Evolutionary conservation across 2,329 filamentous ascomycete genomes (phyloP), one percentile per base, ranked within the genome.

Genomic region (Sclerotinia nivalis): DNA sequence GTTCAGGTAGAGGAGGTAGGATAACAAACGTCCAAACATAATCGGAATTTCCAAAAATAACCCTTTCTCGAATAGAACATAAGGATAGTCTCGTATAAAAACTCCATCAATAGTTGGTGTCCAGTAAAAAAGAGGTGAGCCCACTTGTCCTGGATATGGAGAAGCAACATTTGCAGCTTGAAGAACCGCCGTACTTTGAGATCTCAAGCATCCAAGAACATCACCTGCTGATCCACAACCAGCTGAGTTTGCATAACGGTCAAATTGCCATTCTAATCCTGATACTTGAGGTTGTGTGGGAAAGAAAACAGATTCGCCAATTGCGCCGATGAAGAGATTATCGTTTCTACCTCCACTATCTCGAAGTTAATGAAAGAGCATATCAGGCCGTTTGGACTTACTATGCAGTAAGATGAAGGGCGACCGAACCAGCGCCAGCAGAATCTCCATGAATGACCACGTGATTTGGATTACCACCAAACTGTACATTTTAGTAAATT

Each of bases 401-500:
- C 73, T 77, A 76, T 62, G 76, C 75, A 59, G 72, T 75, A 0
- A 81, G 68, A 70, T 82, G 80, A 58, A 80, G 73, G 6, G 79
- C 77, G 9, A 85, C 81, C 12, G 83, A 83, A 5, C 80, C 82
- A n/a, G 77, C 84, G 18, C 84, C 84, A 9, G 84, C 82, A 13
- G 81, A 84, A 56, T 80, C 80, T 2, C 84, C 84, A 69, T 83
- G 82, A 43, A 85, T 80, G 0, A 83, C 82, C 5, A 86, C 81
- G 70, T 82, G 80, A 40, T 76, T 71, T 12, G 82, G 81, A 72
- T 85, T 80, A 1, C 84, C 84, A 18, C 84, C 81, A 73, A 84
- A 83, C 72, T 77, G 37, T 28, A 20, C 56, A 37, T 25, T 25
- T 22, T 25, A 71, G 37, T 71, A 43, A 22, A 67, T 9, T 1